Conservation (phyloP, 2,329 filamentous ascomycete species). For the Plectosphaerella cucumerina region DNA sequence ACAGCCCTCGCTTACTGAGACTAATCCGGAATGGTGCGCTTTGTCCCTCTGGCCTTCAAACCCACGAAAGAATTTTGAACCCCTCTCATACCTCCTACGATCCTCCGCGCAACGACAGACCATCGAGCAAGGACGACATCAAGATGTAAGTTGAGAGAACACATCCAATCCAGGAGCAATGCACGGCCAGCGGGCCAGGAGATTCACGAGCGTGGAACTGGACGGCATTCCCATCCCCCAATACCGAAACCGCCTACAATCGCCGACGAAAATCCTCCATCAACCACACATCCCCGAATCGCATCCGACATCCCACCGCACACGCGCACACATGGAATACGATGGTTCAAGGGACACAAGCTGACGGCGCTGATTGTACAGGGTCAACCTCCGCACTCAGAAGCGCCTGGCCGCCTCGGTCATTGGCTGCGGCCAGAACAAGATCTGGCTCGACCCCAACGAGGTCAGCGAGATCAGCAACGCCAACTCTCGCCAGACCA, state of each 20-base stretch:
- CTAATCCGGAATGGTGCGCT: slow-evolving; percentile 6
- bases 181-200: too few species aligned
- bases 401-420: slow-evolving; percentile 99
- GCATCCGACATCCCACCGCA: background rate
- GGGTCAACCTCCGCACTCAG: slow-evolving; percentile 99
- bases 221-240: background rate
- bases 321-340: too few species aligned
- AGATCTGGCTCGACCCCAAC: slow-evolving; percentile 99
- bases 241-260: background rate
- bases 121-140: slow-evolving; percentile 29
- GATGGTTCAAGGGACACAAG: background rate
- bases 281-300: background rate
- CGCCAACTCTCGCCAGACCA: slow-evolving; percentile 99
- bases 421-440: slow-evolving; percentile 98
- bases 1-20: slow-evolving; percentile 36
- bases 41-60: background rate
- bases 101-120: slow-evolving; percentile 14
- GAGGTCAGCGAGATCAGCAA: slow-evolving; percentile 99
- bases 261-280: background rate
- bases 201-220: too few species aligned
- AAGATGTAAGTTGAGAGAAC: slow-evolving; percentile 30
- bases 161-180: background rate
- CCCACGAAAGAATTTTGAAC: slow-evolving; percentile 1
- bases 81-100: background rate
- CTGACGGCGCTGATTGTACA: slow-evolving; percentile 32